These are phyloP conservation scores for Teratosphaeria zuluensis DNA, from an alignment of 2,329 filamentous ascomycete genomes.

Conservation along the genomic window DNA sequence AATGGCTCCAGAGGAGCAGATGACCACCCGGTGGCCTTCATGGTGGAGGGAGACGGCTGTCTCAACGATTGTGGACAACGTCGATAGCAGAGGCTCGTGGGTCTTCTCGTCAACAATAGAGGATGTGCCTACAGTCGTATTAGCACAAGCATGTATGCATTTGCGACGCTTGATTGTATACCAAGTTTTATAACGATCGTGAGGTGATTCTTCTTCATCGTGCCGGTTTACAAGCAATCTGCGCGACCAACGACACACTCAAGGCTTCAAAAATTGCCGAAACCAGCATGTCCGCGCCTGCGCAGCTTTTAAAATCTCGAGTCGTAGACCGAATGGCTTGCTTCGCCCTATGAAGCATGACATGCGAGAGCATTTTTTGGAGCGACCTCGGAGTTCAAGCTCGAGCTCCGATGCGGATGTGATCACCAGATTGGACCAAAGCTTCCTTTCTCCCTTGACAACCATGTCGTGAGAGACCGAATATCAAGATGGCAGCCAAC, in stretches of 20 bases:
- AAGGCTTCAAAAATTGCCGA: neutral
- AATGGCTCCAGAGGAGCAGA: conserved; percentile 95
- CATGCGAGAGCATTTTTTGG: neutral
- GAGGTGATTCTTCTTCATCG: conserved; percentile 57
- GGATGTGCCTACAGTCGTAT: conserved; percentile 62
- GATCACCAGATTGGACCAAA: neutral
- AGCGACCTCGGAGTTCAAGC: neutral
- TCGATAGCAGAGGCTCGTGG: conserved; percentile 85
- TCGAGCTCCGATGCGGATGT: neutral
- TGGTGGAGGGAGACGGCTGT: conserved; percentile 78
- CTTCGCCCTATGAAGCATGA: neutral
- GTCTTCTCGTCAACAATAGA: conserved; percentile 98
- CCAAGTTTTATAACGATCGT: conserved; percentile 83
- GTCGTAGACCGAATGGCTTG: neutral
- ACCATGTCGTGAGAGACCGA: neutral
- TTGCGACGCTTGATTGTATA: conserved; percentile 30
- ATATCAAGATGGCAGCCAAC: neutral
- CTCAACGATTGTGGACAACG: conserved; percentile 85
- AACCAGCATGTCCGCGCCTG: neutral
- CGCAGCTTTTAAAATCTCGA: neutral
- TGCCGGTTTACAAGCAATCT: conserved; percentile 4
- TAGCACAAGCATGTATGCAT: conserved; percentile 5
- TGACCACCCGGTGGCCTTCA: conserved; percentile 87
- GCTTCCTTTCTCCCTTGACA: neutral
- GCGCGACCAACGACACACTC: neutral